A percentile compares a stretch with the other conserved stretches of the same genome.
These are phyloP conservation scores for Paraphysoderma sedebokerense DNA, from an alignment of 371 early-diverging fungal species.

Conservation along the genomic window DNA sequence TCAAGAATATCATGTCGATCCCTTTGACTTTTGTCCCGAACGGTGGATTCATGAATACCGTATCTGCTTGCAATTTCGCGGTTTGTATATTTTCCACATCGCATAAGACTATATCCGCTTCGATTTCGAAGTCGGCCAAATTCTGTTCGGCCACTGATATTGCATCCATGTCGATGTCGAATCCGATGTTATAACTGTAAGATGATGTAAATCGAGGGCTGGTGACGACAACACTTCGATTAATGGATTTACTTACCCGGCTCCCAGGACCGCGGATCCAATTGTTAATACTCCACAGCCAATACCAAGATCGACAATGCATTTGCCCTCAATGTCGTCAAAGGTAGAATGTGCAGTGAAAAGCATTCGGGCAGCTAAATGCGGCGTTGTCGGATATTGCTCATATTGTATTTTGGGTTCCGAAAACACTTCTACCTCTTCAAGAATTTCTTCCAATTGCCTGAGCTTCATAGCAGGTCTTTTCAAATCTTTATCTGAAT, in stretches of 20 bases:
- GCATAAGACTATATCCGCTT: constrained; percentile 8
- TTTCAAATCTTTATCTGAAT: too few species aligned
- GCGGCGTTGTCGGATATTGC: constrained; percentile 74
- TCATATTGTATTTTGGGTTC: constrained; percentile 65
- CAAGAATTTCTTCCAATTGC: constrained; percentile 51
- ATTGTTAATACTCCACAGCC: constrained; percentile 62
- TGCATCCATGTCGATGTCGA: constrained; percentile 69
- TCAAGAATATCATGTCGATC: constrained; percentile 55
- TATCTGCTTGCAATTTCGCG: constrained; percentile 25
- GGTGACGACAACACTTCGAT: neutral
- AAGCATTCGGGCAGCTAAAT: constrained; percentile 61
- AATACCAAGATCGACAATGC: constrained; percentile 62
- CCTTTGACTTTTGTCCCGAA: constrained; percentile 65
- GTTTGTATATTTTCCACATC: neutral
- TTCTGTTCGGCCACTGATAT: constrained; percentile 52
- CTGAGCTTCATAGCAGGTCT: constrained; percentile 62
- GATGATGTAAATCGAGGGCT: neutral
- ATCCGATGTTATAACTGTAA: constrained; percentile 36
- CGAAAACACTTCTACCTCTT: constrained; percentile 51
- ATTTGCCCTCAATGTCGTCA: constrained; percentile 55
- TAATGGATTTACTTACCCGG: constrained; percentile 14
- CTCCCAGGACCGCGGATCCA: constrained; percentile 40
- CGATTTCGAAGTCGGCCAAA: constrained; percentile 43
- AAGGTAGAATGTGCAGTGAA: constrained; percentile 60
- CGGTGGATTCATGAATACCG: constrained; percentile 71